Evolutionary conservation across 2,329 filamentous ascomycete genomes (phyloP), one percentile per base, ranked within the genome.

Genomic region (Talaromyces sp.): DNA sequence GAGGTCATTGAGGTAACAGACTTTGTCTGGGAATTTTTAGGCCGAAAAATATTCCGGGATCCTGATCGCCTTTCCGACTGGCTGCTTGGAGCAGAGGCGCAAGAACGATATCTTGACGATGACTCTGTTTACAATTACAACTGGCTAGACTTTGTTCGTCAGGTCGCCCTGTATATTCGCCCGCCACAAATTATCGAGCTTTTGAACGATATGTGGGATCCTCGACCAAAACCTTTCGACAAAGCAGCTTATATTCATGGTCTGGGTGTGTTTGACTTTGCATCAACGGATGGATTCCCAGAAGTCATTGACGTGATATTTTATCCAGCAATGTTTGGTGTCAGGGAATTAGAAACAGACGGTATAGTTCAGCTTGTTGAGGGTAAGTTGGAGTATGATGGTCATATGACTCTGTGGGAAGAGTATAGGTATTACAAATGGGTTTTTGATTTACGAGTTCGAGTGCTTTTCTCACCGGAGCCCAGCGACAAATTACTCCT

Each of bases 101-200:
- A 11, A 21, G 14, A 54, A n/a, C 29, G 38, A 38, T 38, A 32
- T 11, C 29, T 35, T 35, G 52, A 24, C 38, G n/a, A n/a, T n/a
- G n/a, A n/a, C n/a, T n/a, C n/a, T n/a, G n/a, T n/a, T n/a, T n/a
- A n/a, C n/a, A n/a, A n/a, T n/a, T n/a, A n/a, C n/a, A n/a, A 3
- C 29, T 54, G 52, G 52, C 29, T 54, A 3, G 32, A 54, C 7
- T 46, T 59, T 6, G 38, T 59, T 7, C 57, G 38, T 5, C 11
- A 29, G 10, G 35, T 19, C 8, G n/a, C 27, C 11, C 29, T 32
- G 3, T 55, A 50, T 55, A 35, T 59, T 38, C 41, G 48, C 1
- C 57, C 57, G 10, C 51, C 51, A 32, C 41, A 55, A n/a, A 59
- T 59, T 10, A 55, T 55, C 17, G 57, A 59, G 57, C 57, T 59